Percentiles rank a stretch among this genome's conserved stretches.
Evolutionary conservation across 1,139 yeast genomes (phyloP).

Genomic region (Yamadazyma dendronema): DNA sequence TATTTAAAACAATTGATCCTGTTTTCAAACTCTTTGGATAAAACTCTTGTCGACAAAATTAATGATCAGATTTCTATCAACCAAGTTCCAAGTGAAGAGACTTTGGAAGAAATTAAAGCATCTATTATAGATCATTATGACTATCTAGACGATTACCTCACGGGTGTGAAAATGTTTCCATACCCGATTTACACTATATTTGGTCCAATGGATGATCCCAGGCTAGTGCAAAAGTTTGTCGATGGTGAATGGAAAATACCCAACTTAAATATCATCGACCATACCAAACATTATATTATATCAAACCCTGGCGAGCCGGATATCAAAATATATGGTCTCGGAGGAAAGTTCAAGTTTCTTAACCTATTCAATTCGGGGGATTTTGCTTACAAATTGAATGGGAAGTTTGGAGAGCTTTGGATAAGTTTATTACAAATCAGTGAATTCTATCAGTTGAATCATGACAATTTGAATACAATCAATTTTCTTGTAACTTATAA

Average conservation of each 20-base stretch:
- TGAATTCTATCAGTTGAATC: slow-evolving; percentile 33
- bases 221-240: slow-evolving; percentile 60
- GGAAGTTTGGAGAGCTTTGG: slow-evolving; percentile 78
- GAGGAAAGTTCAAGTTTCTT: slow-evolving; percentile 69
- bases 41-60: slow-evolving; percentile 43
- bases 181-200: slow-evolving; percentile 75
- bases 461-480: slow-evolving; percentile 36
- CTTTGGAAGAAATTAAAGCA: slow-evolving; percentile 36
- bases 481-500: slow-evolving; percentile 68
- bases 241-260: slow-evolving; percentile 51
- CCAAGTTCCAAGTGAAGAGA: slow-evolving; percentile 16
- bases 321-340: slow-evolving; percentile 63
- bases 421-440: slow-evolving; percentile 70
- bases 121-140: slow-evolving; percentile 43
- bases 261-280: slow-evolving; percentile 64
- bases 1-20: slow-evolving; percentile 66
- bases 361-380: slow-evolving; percentile 68
- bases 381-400: slow-evolving; percentile 28
- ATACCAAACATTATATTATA: slow-evolving; percentile 43
- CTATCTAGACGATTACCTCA: slow-evolving; percentile 51
- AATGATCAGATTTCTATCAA: slow-evolving; percentile 46
- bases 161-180: slow-evolving; percentile 45
- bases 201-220: slow-evolving; percentile 75
- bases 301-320: slow-evolving; percentile 36
- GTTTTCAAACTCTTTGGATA: slow-evolving; percentile 58